Percentiles rank a stretch among this genome's conserved stretches.
phyloP scores from a whole-genome alignment of 2,329 filamentous ascomycete species.

The Fusarium sp. region DNA sequence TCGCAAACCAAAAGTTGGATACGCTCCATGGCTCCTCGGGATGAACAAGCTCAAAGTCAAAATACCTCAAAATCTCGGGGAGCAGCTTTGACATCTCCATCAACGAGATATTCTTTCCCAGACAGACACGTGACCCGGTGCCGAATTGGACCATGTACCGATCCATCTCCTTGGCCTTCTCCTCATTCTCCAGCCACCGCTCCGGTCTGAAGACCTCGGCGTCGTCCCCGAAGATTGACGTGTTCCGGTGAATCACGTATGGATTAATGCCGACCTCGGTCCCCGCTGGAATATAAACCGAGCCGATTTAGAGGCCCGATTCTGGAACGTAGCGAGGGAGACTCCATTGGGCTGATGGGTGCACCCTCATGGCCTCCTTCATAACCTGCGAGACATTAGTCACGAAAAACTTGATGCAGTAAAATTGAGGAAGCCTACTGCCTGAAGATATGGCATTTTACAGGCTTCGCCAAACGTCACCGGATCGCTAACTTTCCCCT shows the following conservation, averaged over 20 bases:
- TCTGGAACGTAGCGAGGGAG: slow-evolving; percentile 6
- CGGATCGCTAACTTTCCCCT: slow-evolving; percentile 3
- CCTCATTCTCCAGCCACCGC: slow-evolving; percentile 8
- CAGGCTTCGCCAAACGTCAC: slow-evolving; percentile 7
- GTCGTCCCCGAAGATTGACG: slow-evolving; percentile 6
- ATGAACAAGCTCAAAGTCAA: slow-evolving; percentile 6
- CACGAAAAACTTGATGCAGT: not conserved
- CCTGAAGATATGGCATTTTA: slow-evolving; percentile 16
- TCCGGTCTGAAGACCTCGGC: slow-evolving; percentile 5
- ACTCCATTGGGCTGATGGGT: slow-evolving; percentile 11
- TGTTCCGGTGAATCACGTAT: slow-evolving; percentile 6
- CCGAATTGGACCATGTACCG: slow-evolving; percentile 10
- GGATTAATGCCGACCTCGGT: slow-evolving; percentile 12
- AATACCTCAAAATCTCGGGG: slow-evolving; percentile 7
- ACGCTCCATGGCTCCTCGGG: not conserved
- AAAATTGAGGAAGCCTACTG: not conserved
- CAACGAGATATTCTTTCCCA: slow-evolving; percentile 11
- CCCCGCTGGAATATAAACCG: not conserved
- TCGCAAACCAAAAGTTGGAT: slow-evolving; percentile 7
- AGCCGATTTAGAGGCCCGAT: not conserved
- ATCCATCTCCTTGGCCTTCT: not conserved
- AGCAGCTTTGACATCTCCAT: slow-evolving; percentile 18
- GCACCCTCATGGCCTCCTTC: slow-evolving; percentile 18
- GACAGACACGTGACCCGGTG: not conserved
- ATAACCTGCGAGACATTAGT: not conserved